Percentiles rank a stretch among this genome's conserved stretches.
Conservation (phyloP, 257 asterid species). For the Gentiana dahurica region DNA sequence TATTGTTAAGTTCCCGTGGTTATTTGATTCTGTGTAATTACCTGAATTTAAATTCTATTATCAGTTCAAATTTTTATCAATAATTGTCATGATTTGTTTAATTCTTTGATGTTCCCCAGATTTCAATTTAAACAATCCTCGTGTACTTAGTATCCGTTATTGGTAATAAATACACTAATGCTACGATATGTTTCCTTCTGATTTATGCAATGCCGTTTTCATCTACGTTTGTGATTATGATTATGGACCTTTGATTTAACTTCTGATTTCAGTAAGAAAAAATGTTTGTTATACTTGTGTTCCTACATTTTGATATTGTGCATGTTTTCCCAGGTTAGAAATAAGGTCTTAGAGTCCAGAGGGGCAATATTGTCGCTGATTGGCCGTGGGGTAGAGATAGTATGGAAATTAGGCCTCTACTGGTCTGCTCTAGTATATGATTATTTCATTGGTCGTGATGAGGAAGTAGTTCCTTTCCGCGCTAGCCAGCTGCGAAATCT, state of each 20-base stretch:
- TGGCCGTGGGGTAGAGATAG: conserved; percentile 91
- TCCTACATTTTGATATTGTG: conserved; percentile 1
- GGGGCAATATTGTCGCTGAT: conserved; percentile 72
- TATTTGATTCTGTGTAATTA: not conserved
- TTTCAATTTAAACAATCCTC: no score
- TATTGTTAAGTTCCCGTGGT: not conserved
- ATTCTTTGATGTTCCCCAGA: no score
- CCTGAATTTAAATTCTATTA: not conserved
- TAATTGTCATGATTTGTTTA: no score
- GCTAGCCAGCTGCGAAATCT: conserved; percentile 93
- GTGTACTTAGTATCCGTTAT: not conserved
- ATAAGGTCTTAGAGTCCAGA: conserved; percentile 83
- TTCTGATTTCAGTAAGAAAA: not conserved
- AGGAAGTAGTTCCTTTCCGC: conserved; percentile 98
- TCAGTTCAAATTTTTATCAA: no score
- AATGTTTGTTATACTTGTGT: conserved; percentile 3
- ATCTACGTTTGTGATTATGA: not conserved
- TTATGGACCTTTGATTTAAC: not conserved
- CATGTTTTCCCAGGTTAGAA: conserved; percentile 48
- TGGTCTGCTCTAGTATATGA: conserved; percentile 85
- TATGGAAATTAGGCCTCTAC: conserved; percentile 89
- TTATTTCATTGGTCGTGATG: conserved; percentile 80
- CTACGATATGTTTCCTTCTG: not conserved
- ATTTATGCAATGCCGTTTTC: not conserved
- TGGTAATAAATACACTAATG: not conserved